These are phyloP conservation scores for Spongospora subterranea DNA, from an alignment of 208 protist species.

Conservation along the genomic window DNA sequence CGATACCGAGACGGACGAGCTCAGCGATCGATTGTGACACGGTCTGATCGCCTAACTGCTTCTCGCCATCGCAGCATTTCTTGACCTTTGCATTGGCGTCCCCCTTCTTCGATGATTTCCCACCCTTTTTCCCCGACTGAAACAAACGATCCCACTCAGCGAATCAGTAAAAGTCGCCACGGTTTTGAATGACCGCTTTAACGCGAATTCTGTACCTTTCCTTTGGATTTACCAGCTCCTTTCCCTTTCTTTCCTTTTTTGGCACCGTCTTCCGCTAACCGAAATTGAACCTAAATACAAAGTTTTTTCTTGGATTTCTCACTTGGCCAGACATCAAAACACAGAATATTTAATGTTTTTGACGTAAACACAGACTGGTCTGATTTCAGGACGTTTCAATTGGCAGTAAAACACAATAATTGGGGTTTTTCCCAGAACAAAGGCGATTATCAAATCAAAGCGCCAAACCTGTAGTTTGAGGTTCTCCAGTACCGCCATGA, in stretches of 20 bases:
- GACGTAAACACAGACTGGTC: too few species aligned
- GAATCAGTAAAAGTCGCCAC: too few species aligned
- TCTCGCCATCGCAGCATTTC: constrained; percentile 53
- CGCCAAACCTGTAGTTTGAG: constrained; percentile 21
- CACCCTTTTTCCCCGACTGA: not conserved
- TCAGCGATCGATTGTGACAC: not conserved
- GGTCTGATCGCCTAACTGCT: not conserved
- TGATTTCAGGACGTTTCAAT: too few species aligned
- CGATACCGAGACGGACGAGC: constrained; percentile 48
- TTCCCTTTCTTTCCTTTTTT: constrained; percentile 46
- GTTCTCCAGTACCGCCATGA: constrained; percentile 44
- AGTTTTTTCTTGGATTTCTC: too few species aligned
- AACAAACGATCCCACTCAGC: too few species aligned
- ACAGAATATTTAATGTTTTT: too few species aligned
- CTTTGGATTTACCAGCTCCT: not conserved
- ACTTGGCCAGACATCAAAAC: too few species aligned
- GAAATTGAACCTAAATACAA: not conserved
- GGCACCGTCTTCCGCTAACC: not conserved
- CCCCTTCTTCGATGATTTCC: not conserved
- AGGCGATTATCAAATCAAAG: not conserved
- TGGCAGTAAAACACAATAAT: too few species aligned
- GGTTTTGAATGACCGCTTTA: too few species aligned
- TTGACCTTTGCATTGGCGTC: not conserved
- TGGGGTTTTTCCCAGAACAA: too few species aligned
- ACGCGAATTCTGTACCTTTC: not conserved